These are phyloP conservation scores for Raphidocelis subcapitata DNA, from an alignment of 139 green algal species.

Conservation along the genomic window DNA sequence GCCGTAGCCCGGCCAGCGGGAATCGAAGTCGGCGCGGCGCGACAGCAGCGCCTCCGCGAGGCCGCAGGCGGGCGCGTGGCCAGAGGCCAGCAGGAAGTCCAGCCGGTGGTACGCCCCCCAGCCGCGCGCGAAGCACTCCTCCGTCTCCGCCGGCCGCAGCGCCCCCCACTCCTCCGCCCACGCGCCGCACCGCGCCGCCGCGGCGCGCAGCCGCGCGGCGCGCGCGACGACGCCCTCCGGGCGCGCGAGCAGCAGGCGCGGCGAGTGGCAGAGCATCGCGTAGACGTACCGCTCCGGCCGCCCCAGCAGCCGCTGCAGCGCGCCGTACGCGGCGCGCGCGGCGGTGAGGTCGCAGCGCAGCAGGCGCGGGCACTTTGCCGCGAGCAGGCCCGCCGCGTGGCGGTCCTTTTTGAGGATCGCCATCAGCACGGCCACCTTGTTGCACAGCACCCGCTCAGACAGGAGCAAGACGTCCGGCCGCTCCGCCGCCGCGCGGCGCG, in stretches of 20 bases:
- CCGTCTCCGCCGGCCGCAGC: slow-evolving; percentile 13
- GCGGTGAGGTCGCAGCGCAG: slow-evolving; percentile 26
- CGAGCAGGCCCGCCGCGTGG: slow-evolving; percentile 21
- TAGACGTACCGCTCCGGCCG: slow-evolving; percentile 32
- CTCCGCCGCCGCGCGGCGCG: slow-evolving; percentile 13
- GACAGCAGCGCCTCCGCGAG: slow-evolving; percentile 2
- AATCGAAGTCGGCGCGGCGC: not conserved
- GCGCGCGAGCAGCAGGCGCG: slow-evolving; percentile 23
- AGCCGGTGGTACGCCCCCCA: slow-evolving; percentile 13
- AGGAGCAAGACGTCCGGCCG: slow-evolving; percentile 27
- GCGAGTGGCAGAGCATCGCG: slow-evolving; percentile 34
- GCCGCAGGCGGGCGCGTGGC: not conserved
- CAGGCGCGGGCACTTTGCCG: slow-evolving; percentile 26
- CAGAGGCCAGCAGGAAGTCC: slow-evolving; percentile 7
- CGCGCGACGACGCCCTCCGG: slow-evolving; percentile 23
- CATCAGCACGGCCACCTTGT: slow-evolving; percentile 43
- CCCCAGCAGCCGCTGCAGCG: slow-evolving; percentile 27
- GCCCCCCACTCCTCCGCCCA: slow-evolving; percentile 29
- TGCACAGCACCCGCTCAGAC: slow-evolving; percentile 24
- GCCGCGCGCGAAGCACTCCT: slow-evolving; percentile 1
- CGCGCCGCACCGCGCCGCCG: not conserved
- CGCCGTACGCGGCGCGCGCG: slow-evolving; percentile 10
- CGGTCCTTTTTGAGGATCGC: slow-evolving; percentile 39
- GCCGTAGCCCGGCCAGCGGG: not conserved
- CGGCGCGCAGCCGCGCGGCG: slow-evolving; percentile 10